Percentiles rank a stretch among this genome's conserved stretches.
Conservation (phyloP, 805 yeast species). For the Kluyveromyces starmeri region DNA sequence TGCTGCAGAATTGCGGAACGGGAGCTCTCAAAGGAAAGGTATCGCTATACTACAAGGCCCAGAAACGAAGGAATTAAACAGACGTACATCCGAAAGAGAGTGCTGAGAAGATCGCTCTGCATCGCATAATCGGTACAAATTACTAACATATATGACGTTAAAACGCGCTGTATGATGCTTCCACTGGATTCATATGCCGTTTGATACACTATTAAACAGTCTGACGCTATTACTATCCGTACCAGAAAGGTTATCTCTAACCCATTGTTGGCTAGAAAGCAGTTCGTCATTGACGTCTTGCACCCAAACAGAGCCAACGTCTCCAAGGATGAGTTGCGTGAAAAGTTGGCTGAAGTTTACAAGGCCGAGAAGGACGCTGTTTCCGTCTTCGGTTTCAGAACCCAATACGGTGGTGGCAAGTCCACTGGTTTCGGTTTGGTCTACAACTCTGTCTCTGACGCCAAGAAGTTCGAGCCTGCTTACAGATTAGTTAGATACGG, state of each 20-base stretch:
- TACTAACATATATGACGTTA: no score
- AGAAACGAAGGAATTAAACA: no score
- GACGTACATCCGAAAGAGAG: no score
- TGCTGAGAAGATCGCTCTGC: no score
- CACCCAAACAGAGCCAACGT: conserved; percentile 99
- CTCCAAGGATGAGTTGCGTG: conserved; percentile 98
- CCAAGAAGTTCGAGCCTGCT: conserved; percentile 97
- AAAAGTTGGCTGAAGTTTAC: conserved; percentile 79
- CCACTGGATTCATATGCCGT: no score
- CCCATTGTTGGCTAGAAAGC: conserved; percentile 99
- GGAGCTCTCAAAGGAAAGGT: no score
- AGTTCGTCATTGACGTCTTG: conserved; percentile 97
- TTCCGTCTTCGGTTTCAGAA: conserved; percentile 98
- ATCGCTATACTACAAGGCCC: no score
- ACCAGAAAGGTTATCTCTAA: conserved; percentile 97
- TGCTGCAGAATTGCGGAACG: no score
- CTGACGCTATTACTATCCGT: conserved; percentile 99
- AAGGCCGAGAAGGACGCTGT: conserved; percentile 89
- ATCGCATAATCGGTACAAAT: no score
- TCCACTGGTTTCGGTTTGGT: conserved; percentile 98
- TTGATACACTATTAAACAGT: no score
- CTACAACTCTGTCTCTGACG: conserved; percentile 96
- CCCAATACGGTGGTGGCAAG: conserved; percentile 99
- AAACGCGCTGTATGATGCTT: no score
- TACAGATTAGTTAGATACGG: conserved; percentile 99